These are phyloP conservation scores for Neopestalotiopsis sp. DNA, from an alignment of 2,329 filamentous ascomycete species.

Conservation along the genomic window DNA sequence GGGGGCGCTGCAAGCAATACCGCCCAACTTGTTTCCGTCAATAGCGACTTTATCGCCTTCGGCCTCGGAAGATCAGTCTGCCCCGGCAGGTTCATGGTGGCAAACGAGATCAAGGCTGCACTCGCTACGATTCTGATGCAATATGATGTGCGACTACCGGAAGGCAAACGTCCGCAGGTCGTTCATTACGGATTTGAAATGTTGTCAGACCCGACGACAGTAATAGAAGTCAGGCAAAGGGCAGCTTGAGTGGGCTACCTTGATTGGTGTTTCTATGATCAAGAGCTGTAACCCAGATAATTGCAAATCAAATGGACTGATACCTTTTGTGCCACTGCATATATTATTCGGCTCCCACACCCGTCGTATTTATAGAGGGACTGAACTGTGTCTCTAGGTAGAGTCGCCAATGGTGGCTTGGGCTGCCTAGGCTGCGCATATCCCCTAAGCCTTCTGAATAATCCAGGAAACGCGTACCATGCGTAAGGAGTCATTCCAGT, in stretches of 20 bases:
- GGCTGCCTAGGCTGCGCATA: too few species aligned
- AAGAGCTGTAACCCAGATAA: too few species aligned
- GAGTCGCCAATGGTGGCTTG: too few species aligned
- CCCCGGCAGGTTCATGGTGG: conserved; percentile 8
- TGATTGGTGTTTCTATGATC: too few species aligned
- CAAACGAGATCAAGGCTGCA: conserved; percentile 10
- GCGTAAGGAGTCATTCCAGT: too few species aligned
- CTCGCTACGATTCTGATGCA: conserved; percentile 6
- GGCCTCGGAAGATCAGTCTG: conserved; percentile 7
- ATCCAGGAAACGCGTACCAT: too few species aligned
- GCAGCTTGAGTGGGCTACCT: neutral
- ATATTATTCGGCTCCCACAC: too few species aligned
- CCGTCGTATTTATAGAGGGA: too few species aligned
- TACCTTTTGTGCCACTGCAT: too few species aligned
- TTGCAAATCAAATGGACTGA: too few species aligned
- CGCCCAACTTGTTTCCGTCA: conserved; percentile 42
- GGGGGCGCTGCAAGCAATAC: conserved; percentile 32
- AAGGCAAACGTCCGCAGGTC: neutral
- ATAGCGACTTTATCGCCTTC: conserved; percentile 26
- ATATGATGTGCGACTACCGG: conserved; percentile 9
- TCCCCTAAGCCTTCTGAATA: too few species aligned
- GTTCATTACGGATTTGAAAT: neutral
- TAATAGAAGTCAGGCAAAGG: neutral
- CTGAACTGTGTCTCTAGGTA: too few species aligned
- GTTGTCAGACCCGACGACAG: neutral